phyloP scores from a whole-genome alignment of 495 filamentous ascomycete genomes.

The Xylaria castorea region DNA sequence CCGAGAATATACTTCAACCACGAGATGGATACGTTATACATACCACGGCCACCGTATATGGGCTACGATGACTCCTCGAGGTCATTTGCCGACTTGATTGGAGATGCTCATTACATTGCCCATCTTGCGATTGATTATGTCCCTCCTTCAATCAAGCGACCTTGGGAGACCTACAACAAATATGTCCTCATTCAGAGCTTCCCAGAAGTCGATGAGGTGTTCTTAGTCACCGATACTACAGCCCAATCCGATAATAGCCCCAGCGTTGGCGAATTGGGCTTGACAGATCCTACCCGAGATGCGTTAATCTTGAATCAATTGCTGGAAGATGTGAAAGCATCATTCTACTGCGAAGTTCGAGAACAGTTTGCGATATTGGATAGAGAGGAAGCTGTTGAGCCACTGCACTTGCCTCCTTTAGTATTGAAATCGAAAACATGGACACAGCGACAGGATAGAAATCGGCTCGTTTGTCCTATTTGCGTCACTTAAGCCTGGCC shows the following conservation, averaged over 20 bases:
- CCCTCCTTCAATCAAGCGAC: constrained; percentile 50
- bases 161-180: constrained; percentile 63
- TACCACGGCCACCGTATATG: constrained; percentile 52
- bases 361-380: constrained; percentile 34
- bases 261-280: constrained; percentile 18
- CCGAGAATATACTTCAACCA: constrained; percentile 53
- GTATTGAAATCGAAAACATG: constrained; percentile 37
- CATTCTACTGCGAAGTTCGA: constrained; percentile 49
- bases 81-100: constrained; percentile 46
- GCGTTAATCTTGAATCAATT: constrained; percentile 40
- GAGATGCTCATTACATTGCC: constrained; percentile 35
- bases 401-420: constrained; percentile 36
- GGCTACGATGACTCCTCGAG: constrained; percentile 55
- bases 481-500: background rate
- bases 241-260: constrained; percentile 4
- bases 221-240: constrained; percentile 42
- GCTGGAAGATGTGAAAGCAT: constrained; percentile 50
- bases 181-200: constrained; percentile 54
- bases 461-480: background rate
- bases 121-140: constrained; percentile 59
- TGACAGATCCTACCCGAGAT: constrained; percentile 39
- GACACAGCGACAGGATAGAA: constrained; percentile 6
- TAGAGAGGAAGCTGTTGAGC: constrained; percentile 34
- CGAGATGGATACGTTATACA: constrained; percentile 54
- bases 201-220: constrained; percentile 46